Base-by-base conservation (phyloP, 257 asterid genomes). In the Nicotiana paniculata region DNA sequence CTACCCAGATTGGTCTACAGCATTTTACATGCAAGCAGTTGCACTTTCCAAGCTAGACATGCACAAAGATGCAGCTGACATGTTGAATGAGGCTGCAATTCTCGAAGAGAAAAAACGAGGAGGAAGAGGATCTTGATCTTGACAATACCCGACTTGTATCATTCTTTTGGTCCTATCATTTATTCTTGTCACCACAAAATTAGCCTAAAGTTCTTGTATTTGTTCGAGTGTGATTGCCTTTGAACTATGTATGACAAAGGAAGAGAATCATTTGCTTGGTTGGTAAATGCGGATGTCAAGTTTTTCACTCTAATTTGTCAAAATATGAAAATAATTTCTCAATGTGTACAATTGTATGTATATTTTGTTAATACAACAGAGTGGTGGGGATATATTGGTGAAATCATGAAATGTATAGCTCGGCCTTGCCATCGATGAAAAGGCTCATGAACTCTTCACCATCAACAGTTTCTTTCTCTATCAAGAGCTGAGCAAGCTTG, bases 391-490 rank as follows among this genome's bases (percentile, higher is more conserved):
- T 55, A 37, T 6, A 61, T 57, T 37, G 55, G 75, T 24, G 72
- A 54, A 86, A 85, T 89, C 86, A 94, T 10, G 96, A 81, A 24
- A 96, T 86, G 48, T 65, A 93, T n/a, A 93, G 83, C 86, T 96
- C 97, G 55, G 98, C 97, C 82, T 94, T 86, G 79, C 99, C 98
- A 82, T 94, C 99, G 16, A 96, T 96, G 92, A 94, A 96, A 21
- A 93, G 93, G 92, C 98, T 96, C 98, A 95, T 95, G 83, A 97
- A 97, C 91, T 96, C 99, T 84, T 97, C 98, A 17, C 99, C 99
- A 83, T 93, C 99, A 26, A 97, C 98, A 1, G 96, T 94, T 85
- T 96, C 98, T 72, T 96, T 96, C 90, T 96, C 98, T 9, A 94
- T 91, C 0, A 93, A 90, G 86, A 96, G 85, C 78, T 89, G 95